phyloP scores from a whole-genome alignment of 2,329 filamentous ascomycete genomes.

The Penicillium sp. region DNA sequence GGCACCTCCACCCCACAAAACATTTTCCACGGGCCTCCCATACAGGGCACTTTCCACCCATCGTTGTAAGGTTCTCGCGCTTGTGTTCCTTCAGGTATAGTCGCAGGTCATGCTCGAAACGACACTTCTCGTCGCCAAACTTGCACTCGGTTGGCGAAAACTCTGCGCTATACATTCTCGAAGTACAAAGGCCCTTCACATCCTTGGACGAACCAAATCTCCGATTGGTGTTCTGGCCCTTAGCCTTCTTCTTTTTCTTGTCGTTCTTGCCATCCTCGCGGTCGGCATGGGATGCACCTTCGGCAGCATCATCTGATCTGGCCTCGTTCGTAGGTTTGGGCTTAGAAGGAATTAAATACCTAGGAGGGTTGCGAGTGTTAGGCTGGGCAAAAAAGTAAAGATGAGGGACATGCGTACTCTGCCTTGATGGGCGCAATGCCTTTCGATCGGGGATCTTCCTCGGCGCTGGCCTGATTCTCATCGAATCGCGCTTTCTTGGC shows the following conservation, averaged over 20 bases:
- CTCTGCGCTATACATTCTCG: conserved; percentile 67
- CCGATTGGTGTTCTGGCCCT: conserved; percentile 79
- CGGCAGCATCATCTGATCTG: conserved; percentile 58
- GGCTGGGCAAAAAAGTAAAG: background rate
- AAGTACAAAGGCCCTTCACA: conserved; percentile 72
- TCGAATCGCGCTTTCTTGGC: conserved; percentile 62
- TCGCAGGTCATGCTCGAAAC: conserved; percentile 77
- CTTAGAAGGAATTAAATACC: conserved; percentile 31
- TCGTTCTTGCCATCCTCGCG: conserved; percentile 41
- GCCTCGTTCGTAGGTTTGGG: conserved; percentile 27
- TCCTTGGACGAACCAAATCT: conserved; percentile 79
- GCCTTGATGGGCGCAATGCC: conserved; percentile 70
- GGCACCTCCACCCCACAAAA: conserved; percentile 86
- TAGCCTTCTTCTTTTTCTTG: conserved; percentile 57
- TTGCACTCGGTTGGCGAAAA: conserved; percentile 75
- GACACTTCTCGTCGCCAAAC: conserved; percentile 73
- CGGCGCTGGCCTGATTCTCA: conserved; percentile 23
- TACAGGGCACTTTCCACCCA: conserved; percentile 76
- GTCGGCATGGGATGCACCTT: conserved; percentile 51
- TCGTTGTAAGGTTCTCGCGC: conserved; percentile 72
- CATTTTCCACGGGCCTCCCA: conserved; percentile 76
- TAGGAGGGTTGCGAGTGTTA: conserved; percentile 15
- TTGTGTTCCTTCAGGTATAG: conserved; percentile 82
- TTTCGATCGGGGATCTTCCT: conserved; percentile 41
- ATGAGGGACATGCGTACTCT: conserved; percentile 46